Percentiles rank a stretch among this genome's conserved stretches.
phyloP scores from a whole-genome alignment of 176 grass and related monocot genomes.

The Hsuehochloa calcarea region DNA sequence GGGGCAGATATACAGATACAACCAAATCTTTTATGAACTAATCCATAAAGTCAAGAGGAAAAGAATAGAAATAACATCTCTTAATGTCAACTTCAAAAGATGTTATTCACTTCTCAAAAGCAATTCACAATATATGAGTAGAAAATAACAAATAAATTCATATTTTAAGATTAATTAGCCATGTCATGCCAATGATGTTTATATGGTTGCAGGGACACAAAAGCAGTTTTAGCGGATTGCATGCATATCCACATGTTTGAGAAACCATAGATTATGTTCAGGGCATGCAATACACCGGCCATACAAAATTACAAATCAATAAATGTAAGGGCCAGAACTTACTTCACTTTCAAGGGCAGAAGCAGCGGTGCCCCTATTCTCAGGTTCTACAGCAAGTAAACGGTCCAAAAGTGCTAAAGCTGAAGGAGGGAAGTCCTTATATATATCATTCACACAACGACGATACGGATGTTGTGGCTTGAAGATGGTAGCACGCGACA shows the following conservation, averaged over 20 bases:
- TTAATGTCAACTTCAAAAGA: conserved; percentile 16
- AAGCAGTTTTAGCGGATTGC: conserved; percentile 20
- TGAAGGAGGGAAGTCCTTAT: conserved; percentile 75
- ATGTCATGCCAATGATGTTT: background rate
- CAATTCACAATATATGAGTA: background rate
- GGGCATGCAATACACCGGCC: background rate
- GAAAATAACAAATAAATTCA: conserved; percentile 16
- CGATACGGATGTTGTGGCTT: conserved; percentile 75
- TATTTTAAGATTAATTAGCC: conserved; percentile 15
- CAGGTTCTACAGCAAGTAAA: conserved; percentile 90
- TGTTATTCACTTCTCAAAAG: conserved; percentile 5
- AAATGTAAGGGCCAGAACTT: conserved; percentile 32
- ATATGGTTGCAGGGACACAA: conserved; percentile 9
- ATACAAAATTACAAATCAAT: conserved; percentile 17
- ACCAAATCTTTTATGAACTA: conserved; percentile 3
- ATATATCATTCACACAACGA: conserved; percentile 72
- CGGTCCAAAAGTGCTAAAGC: conserved; percentile 71
- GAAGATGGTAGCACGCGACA: conserved; percentile 77
- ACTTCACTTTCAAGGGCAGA: conserved; percentile 88
- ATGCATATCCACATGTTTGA: background rate
- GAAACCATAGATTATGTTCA: conserved; percentile 6
- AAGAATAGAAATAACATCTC: background rate
- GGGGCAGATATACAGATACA: conserved; percentile 7
- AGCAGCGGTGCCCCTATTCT: conserved; percentile 67
- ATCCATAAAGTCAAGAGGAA: background rate